Base-by-base conservation (phyloP, 179 eudicot species). In the Nepenthes alata region DNA sequence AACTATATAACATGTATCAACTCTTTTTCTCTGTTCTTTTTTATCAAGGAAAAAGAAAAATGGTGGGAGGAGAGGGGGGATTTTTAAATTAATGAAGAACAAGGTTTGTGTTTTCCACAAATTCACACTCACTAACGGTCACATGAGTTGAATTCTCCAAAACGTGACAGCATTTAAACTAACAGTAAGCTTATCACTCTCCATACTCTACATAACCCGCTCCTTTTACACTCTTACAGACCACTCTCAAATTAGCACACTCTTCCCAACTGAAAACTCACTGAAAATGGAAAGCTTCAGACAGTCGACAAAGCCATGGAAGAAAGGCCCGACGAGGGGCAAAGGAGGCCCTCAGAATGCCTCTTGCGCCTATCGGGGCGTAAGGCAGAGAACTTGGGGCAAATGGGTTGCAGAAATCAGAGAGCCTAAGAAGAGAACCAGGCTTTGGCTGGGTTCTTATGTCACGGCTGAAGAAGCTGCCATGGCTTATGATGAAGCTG, bases 391-490 rank as follows among this genome's bases (percentile, higher is more conserved):
- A 15, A 89, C 95, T 0, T 89, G 95, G 95, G 97, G 97, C 0
- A 87, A 87, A 63, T 87, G 95, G 97, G 97, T 89, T 36, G 95
- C 97, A 0, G 95, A 89, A 59, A 89, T 89, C 54, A 62, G 95
- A 58, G 97, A 87, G 69, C 95, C 97, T 10, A 87, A 89, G 83
- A 85, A 87, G 72, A 68, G 95, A 53, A 85, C 85, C 49, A 58
- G 95, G 0, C 85, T 89, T 55, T 89, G 97, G 97, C 63, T 89
- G 11, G 98, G 97, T 10, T 89, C 98, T 13, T 93, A 81, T 25
- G 72, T 94, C 35, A 93, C 97, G 0, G 97, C 98, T 0, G 94
- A 89, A 64, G 95, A 89, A 60, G 98, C 98, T 6, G 97, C 98
- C 37, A 72, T 87, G 85, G 98, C 98, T 38, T 93, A 93, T 49